These are phyloP conservation scores for Psophocarpus tetragonolobus DNA, from an alignment of 306 rosid genomes.

Conservation along the genomic window DNA sequence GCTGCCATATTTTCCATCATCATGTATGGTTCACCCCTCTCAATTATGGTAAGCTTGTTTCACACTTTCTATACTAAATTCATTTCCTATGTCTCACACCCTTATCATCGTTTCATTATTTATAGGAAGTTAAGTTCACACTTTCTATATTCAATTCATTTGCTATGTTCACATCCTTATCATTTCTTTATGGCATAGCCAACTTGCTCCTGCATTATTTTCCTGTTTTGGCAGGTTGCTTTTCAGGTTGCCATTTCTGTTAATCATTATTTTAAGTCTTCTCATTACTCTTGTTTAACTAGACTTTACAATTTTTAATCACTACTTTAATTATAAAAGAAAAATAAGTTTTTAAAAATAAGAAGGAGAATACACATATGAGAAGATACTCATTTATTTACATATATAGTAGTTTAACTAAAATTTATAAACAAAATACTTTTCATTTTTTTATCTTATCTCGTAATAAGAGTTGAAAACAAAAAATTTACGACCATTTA, in stretches of 20 bases:
- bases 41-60: slow-evolving; percentile 64
- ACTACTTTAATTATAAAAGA: background rate
- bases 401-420: too few species aligned
- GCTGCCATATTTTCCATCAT: slow-evolving; percentile 71
- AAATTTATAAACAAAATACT: too few species aligned
- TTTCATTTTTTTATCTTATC: too few species aligned
- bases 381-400: background rate
- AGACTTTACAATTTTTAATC: background rate
- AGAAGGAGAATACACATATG: background rate
- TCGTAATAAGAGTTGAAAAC: too few species aligned
- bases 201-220: background rate
- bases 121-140: slow-evolving; percentile 52
- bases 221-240: background rate
- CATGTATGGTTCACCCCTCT: slow-evolving; percentile 89
- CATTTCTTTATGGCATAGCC: background rate
- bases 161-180: background rate
- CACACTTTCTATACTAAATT: background rate
- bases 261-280: background rate
- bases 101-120: too few species aligned
- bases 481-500: too few species aligned
- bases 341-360: background rate
- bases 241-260: background rate
- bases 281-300: background rate
- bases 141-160: background rate
- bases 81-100: background rate